phyloP scores from a whole-genome alignment of 257 asterid genomes.

The Eucommia ulmoides region DNA sequence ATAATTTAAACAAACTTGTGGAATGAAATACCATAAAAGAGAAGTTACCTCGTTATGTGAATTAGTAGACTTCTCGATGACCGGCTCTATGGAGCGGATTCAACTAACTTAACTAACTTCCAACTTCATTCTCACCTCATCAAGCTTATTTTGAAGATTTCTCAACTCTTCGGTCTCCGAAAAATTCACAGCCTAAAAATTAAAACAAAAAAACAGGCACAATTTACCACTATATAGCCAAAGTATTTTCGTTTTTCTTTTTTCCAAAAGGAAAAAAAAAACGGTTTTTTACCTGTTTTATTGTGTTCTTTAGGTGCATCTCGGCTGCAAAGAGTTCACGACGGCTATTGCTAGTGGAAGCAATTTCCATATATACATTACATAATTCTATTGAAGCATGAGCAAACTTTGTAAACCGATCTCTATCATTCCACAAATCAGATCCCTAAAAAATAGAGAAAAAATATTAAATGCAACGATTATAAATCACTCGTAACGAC shows the following conservation, averaged over 20 bases:
- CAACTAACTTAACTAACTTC: conserved; percentile 17
- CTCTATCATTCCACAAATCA: conserved; percentile 65
- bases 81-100: conserved; percentile 6
- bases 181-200: conserved; percentile 12
- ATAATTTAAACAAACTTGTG: background rate
- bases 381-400: conserved; percentile 75
- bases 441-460: conserved; percentile 32
- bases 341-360: conserved; percentile 27
- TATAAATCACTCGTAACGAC: conserved; percentile 10
- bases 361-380: conserved; percentile 52
- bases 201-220: background rate
- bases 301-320: conserved; percentile 73
- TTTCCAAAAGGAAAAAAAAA: background rate
- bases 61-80: background rate
- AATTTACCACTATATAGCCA: background rate
- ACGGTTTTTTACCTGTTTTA: conserved; percentile 34
- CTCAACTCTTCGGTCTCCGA: conserved; percentile 39
- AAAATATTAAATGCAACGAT: too few species aligned
- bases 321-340: conserved; percentile 71
- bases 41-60: background rate
- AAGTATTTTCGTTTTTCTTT: too few species aligned
- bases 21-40: background rate
- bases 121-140: conserved; percentile 45
- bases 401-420: conserved; percentile 67
- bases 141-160: conserved; percentile 52